Conservation (phyloP, 768 basidiomycete genomes). For the Strobilomyces echinocephalus region DNA sequence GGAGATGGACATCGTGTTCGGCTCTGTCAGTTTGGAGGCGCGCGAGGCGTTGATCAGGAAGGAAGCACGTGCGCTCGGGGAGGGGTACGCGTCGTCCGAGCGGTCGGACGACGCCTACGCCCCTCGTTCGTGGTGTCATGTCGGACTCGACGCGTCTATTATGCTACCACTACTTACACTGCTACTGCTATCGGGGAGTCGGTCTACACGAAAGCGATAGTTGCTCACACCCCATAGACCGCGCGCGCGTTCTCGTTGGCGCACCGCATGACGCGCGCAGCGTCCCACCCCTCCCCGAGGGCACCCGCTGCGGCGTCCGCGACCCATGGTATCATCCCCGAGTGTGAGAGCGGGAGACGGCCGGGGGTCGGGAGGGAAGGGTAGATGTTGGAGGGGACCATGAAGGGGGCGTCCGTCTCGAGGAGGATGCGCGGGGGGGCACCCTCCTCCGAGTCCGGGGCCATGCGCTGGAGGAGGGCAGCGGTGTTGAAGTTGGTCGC, state of each 20-base stretch:
- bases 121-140: not conserved
- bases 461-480: conserved; percentile 41
- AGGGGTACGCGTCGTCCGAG: not conserved
- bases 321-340: conserved; percentile 83
- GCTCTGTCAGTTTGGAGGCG: conserved; percentile 49
- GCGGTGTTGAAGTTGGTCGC: conserved; percentile 70
- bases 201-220: too few relatives aligned
- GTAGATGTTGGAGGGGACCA: conserved; percentile 77
- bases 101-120: not conserved
- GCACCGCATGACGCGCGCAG: conserved; percentile 53
- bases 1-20: conserved; percentile 57
- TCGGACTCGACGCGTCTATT: too few relatives aligned
- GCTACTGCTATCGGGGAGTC: too few relatives aligned
- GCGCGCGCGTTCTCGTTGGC: conserved; percentile 59
- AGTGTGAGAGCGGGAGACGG: conserved; percentile 64
- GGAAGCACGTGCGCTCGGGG: conserved; percentile 34
- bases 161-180: not conserved
- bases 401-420: conserved; percentile 86
- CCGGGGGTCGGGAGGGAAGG: conserved; percentile 45
- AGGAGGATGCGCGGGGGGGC: conserved; percentile 50
- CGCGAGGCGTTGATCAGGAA: conserved; percentile 50
- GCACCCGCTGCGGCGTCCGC: conserved; percentile 65
- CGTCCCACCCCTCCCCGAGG: conserved; percentile 42
- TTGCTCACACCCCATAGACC: conserved; percentile 47
- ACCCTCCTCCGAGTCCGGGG: conserved; percentile 51